Conservation (phyloP, 2,329 filamentous ascomycete species). For the Aspergillus intermedius region DNA sequence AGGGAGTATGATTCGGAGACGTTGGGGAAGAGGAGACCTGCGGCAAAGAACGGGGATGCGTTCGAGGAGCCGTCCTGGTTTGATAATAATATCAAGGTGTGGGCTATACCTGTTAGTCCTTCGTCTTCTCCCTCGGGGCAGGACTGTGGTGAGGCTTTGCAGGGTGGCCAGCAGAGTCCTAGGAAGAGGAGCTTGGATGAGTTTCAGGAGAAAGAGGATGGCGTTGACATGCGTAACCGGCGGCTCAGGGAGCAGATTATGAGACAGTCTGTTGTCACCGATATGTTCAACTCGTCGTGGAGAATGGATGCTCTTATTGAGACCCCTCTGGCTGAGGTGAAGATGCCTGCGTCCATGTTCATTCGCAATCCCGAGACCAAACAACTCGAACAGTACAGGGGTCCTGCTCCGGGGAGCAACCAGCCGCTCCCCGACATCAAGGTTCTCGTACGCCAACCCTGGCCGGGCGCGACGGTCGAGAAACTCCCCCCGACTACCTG, state of each 20-base stretch:
- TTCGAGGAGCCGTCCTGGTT: conserved; percentile 59
- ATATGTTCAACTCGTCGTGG: conserved; percentile 78
- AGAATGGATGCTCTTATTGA: conserved; percentile 62
- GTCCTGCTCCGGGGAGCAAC: conserved; percentile 54
- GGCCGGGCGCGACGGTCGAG: conserved; percentile 63
- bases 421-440: conserved; percentile 55
- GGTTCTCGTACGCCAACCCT: conserved; percentile 68
- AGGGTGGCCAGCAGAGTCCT: conserved; percentile 17
- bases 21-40: conserved; percentile 16
- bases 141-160: conserved; percentile 8
- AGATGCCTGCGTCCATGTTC: conserved; percentile 64
- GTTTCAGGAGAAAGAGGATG: conserved; percentile 26
- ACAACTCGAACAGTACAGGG: conserved; percentile 62
- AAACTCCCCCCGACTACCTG: conserved; percentile 63
- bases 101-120: conserved; percentile 62
- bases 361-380: conserved; percentile 56
- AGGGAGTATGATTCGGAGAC: conserved; percentile 55
- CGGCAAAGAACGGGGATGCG: conserved; percentile 14
- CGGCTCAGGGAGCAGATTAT: conserved; percentile 42
- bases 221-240: conserved; percentile 11
- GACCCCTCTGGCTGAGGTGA: conserved; percentile 59
- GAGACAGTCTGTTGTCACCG: conserved; percentile 57
- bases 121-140: conserved; percentile 1
- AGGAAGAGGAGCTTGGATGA: conserved; percentile 48
- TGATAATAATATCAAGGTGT: conserved; percentile 73